Evolutionary conservation across 345 rosid species (phyloP), one percentile per base, ranked within the genome.

Genomic region (Eucalyptus paniculata): DNA sequence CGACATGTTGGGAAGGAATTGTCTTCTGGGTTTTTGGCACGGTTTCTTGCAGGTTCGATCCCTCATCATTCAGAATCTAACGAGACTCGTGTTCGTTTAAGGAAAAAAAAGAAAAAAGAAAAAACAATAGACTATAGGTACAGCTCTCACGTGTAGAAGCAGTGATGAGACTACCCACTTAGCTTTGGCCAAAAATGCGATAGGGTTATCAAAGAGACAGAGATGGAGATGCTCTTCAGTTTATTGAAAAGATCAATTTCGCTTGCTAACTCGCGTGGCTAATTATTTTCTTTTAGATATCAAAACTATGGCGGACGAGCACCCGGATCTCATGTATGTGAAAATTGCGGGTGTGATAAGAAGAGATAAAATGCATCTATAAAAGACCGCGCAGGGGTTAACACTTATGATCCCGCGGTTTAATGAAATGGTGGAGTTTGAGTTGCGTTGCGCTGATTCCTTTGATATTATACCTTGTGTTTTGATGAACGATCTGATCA

Each of bases 61-160:
- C 32, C 69, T 62, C 32, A 62, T 62, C 69, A 13, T 60, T 28
- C 77, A 65, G 77, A 65, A 65, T 30, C 19, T 65, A n/a, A 65
- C 21, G 77, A 65, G 37, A 65, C 23, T 65, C 40, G 37, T 16
- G 77, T n/a, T 65, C 40, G 21, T 65, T 65, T 62, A 62, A 65
- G 77, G 5, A 34, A 17, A n/a, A 10, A 23, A 7, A 16, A 14
- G 2, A 9, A 9, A 2, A 15, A n/a, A 14, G 0, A 16, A 7
- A 14, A n/a, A n/a, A n/a, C 21, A n/a, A 34, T 65, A 65, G 16
- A 65, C 37, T 65, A n/a, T n/a, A 15, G 37, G 21, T 65, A n/a
- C 77, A n/a, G 37, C 77, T 65, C 40, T n/a, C 18, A n/a, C 77
- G 16, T n/a, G 32, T 8, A 30, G 32, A n/a, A 4, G 32, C 37